These are phyloP conservation scores for Collariella sp. DNA, from an alignment of 495 filamentous ascomycete species.

Conservation along the genomic window DNA sequence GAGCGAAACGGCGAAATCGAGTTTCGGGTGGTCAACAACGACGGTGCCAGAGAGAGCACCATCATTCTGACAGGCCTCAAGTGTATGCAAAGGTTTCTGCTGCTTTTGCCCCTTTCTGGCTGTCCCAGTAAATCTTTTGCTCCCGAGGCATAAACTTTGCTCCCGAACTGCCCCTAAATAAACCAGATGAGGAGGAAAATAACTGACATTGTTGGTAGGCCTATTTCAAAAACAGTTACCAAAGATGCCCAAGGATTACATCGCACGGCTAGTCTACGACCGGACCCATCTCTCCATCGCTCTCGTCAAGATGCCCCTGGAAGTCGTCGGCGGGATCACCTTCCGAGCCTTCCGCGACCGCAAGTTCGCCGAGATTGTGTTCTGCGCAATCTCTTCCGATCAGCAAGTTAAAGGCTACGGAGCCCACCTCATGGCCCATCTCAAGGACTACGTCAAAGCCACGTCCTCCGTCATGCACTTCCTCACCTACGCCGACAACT, in stretches of 20 bases:
- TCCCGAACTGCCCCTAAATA: too few species aligned
- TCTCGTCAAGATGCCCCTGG: constrained; percentile 84
- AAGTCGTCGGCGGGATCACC: constrained; percentile 90
- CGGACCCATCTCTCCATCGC: constrained; percentile 87
- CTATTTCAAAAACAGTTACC: constrained; percentile 97
- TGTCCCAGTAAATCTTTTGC: too few species aligned
- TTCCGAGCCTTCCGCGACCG: constrained; percentile 84
- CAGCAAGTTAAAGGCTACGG: constrained; percentile 98
- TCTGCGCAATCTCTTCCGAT: constrained; percentile 92
- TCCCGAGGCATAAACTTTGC: too few species aligned
- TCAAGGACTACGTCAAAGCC: constrained; percentile 96
- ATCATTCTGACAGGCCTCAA: constrained; percentile 91
- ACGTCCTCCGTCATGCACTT: constrained; percentile 96
- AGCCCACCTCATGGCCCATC: constrained; percentile 90
- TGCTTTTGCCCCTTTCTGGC: too few species aligned
- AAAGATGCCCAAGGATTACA: constrained; percentile 98
- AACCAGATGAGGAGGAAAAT: too few species aligned
- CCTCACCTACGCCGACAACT: constrained; percentile 95
- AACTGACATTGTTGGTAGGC: too few species aligned
- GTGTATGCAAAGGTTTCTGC: too few species aligned
- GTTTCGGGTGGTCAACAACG: constrained; percentile 94
- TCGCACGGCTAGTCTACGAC: constrained; percentile 93
- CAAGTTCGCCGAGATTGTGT: constrained; percentile 93
- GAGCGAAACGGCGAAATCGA: constrained; percentile 90
- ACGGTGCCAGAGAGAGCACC: constrained; percentile 68